Evolutionary conservation across 352 stramenopile species (phyloP).

Genomic region (Globisporangium sylvaticum): DNA sequence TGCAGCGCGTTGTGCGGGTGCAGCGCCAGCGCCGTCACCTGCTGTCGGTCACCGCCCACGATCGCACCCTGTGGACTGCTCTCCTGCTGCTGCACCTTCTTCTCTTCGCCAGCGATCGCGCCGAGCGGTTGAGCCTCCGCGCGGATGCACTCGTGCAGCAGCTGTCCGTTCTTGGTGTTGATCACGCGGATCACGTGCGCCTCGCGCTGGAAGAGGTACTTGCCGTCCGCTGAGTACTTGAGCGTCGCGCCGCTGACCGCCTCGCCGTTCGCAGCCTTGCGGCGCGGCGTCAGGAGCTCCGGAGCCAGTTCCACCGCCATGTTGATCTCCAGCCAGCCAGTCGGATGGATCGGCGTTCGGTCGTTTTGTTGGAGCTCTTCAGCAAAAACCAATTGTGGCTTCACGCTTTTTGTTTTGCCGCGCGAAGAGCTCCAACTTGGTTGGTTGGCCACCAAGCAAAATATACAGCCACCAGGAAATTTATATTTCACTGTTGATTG

Average conservation of each 20-base stretch:
- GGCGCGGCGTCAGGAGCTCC: conserved; percentile 32
- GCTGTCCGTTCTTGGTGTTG: conserved; percentile 63
- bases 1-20: conserved; percentile 73
- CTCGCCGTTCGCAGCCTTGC: conserved; percentile 1
- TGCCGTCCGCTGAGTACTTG: conserved; percentile 60
- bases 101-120: conserved; percentile 12
- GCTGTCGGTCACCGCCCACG: conserved; percentile 14
- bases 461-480: background rate
- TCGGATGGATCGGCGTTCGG: background rate
- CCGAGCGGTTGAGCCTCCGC: conserved; percentile 17
- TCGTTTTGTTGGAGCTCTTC: conserved; percentile 1
- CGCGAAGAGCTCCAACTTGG: background rate
- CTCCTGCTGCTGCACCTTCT: conserved; percentile 10
- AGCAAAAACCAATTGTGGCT: background rate
- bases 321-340: background rate
- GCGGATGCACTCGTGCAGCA: conserved; percentile 71
- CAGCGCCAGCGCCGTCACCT: conserved; percentile 50
- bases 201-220: conserved; percentile 77
- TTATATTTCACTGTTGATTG: no score
- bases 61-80: conserved; percentile 2
- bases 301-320: conserved; percentile 12
- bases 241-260: conserved; percentile 23
- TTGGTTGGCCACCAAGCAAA: background rate
- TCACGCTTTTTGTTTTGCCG: background rate
- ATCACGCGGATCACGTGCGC: conserved; percentile 69